Percentiles rank a stretch among this genome's conserved stretches.
These are phyloP conservation scores for Argentina anserina DNA, from an alignment of 306 rosid genomes.

Conservation along the genomic window DNA sequence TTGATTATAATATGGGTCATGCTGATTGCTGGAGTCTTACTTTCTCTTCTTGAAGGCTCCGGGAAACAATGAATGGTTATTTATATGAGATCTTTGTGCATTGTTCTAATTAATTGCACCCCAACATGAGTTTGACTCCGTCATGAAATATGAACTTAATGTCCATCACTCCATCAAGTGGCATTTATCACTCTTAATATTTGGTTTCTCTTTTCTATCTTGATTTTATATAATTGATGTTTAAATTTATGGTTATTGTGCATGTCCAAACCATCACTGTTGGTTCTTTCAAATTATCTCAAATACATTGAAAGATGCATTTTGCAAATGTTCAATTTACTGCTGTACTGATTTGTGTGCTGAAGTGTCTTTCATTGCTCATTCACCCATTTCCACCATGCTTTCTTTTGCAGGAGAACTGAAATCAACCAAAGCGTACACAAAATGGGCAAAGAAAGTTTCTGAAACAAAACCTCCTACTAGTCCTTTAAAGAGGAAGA, in stretches of 20 bases:
- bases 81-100: neutral
- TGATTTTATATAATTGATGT: neutral
- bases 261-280: neutral
- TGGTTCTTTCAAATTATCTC: neutral
- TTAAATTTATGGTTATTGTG: neutral
- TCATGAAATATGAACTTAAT: neutral
- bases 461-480: slow-evolving; percentile 82
- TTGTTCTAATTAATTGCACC: neutral
- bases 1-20: neutral
- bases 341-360: neutral
- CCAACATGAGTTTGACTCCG: neutral
- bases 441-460: slow-evolving; percentile 72
- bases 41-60: neutral
- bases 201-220: neutral
- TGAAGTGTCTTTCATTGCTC: neutral
- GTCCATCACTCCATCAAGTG: neutral
- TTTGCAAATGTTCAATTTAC: neutral
- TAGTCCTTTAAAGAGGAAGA: slow-evolving; percentile 59
- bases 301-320: neutral
- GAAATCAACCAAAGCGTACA: slow-evolving; percentile 64
- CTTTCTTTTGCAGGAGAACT: slow-evolving; percentile 48
- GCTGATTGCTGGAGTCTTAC: neutral
- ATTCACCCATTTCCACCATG: neutral
- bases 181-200: neutral
- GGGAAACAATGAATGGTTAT: neutral